Evolutionary conservation across 441 rosid species (phyloP).

Genomic region (Populus hybrid): DNA sequence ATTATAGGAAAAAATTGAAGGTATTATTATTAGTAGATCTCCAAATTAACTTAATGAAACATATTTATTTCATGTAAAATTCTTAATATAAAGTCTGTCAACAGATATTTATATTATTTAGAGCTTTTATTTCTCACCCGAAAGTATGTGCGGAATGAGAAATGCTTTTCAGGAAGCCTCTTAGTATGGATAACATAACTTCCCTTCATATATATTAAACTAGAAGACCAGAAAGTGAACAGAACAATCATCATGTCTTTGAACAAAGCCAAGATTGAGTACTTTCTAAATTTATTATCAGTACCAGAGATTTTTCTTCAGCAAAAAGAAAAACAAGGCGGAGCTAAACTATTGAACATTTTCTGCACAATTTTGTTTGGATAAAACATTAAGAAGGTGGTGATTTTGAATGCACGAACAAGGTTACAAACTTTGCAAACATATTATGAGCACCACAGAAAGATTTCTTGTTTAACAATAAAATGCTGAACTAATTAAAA

Average conservation of each 20-base stretch:
- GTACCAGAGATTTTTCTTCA: neutral
- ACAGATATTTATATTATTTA: neutral
- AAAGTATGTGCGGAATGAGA: neutral
- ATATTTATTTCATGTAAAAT: neutral
- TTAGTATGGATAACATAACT: neutral
- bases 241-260: neutral
- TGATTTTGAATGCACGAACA: neutral
- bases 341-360: neutral
- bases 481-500: neutral
- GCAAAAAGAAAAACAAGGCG: neutral
- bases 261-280: neutral
- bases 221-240: neutral
- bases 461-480: neutral
- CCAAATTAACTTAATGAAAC: neutral
- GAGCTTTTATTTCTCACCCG: neutral
- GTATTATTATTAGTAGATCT: neutral
- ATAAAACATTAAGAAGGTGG: neutral
- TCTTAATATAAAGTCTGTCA: neutral
- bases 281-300: conserved; percentile 3
- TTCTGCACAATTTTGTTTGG: neutral
- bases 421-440: neutral
- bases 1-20: neutral
- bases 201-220: neutral
- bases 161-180: neutral
- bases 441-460: neutral